These are phyloP conservation scores for Pinus albicaulis DNA, from an alignment of 75 land plant genomes.

Conservation along the genomic window DNA sequence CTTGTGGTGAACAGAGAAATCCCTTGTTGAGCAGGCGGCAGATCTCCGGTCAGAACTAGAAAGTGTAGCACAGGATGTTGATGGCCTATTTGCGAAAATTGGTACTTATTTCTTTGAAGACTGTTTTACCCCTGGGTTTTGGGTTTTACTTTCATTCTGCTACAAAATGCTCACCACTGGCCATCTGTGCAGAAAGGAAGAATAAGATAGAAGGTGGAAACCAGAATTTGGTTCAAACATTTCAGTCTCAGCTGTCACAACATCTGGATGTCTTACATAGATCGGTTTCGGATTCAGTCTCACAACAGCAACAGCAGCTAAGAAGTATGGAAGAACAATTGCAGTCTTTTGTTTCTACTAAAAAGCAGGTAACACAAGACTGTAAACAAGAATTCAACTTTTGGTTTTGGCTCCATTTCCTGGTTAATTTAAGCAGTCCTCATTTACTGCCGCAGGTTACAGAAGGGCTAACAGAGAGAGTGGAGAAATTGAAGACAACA, in stretches of 20 bases:
- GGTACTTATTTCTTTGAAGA: conserved; percentile 16
- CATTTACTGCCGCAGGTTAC: conserved; percentile 21
- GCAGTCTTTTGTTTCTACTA: conserved; percentile 21
- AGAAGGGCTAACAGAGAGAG: conserved; percentile 23
- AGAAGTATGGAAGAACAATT: conserved; percentile 27
- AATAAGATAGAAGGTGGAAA: conserved; percentile 32
- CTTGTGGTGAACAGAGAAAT: conserved; percentile 22
- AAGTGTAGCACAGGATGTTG: conserved; percentile 26
- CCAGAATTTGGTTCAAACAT: conserved; percentile 33
- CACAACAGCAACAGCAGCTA: conserved; percentile 35
- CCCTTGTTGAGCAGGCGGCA: conserved; percentile 25
- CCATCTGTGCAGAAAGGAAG: conserved; percentile 25
- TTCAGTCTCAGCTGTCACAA: conserved; percentile 24
- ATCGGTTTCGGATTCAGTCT: conserved; percentile 22
- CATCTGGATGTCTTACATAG: conserved; percentile 24
- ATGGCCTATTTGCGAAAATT: conserved; percentile 37
- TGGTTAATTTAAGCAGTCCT: not conserved
- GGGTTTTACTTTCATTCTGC: not conserved
- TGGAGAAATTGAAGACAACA: conserved; percentile 17
- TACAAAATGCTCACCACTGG: not conserved
- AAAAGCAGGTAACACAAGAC: conserved; percentile 27
- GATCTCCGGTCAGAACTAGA: conserved; percentile 39
- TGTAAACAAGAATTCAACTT: too few species aligned
- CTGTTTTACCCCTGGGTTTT: not conserved
- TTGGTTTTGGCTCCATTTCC: not conserved